Evolutionary conservation across 495 filamentous ascomycete genomes (phyloP).

Genomic region (Penicillium steckii): DNA sequence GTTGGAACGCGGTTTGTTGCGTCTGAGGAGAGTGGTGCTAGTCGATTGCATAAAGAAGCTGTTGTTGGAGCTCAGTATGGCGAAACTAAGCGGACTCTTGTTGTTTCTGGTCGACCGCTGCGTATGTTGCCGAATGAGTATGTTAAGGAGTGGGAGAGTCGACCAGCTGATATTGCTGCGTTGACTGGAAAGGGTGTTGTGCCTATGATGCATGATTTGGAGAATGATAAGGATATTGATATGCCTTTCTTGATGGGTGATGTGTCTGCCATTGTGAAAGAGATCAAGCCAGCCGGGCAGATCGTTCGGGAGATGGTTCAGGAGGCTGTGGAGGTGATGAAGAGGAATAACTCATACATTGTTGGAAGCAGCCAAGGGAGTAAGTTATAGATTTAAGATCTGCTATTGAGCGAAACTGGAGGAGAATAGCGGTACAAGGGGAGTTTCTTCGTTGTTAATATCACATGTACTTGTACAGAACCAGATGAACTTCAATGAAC

Average conservation of each 20-base stretch:
- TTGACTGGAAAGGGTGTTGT: slow-evolving; percentile 73
- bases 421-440: not conserved
- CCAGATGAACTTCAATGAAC: slow-evolving; percentile 20
- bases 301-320: slow-evolving; percentile 88
- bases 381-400: slow-evolving; percentile 31
- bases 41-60: slow-evolving; percentile 72
- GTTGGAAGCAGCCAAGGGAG: slow-evolving; percentile 21
- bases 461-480: slow-evolving; percentile 42
- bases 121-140: slow-evolving; percentile 81
- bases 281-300: slow-evolving; percentile 73
- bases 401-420: not conserved
- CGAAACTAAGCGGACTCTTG: slow-evolving; percentile 75
- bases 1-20: slow-evolving; percentile 87
- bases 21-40: slow-evolving; percentile 71
- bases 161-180: slow-evolving; percentile 66
- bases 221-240: slow-evolving; percentile 73
- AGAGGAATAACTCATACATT: slow-evolving; percentile 38
- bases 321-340: slow-evolving; percentile 71
- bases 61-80: slow-evolving; percentile 74
- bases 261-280: slow-evolving; percentile 72
- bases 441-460: slow-evolving; percentile 22
- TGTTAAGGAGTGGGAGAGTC: slow-evolving; percentile 71
- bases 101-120: slow-evolving; percentile 75
- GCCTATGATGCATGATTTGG: slow-evolving; percentile 76
- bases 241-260: slow-evolving; percentile 92